Base-by-base conservation (phyloP, 192 early-diverging fungal genomes). In the Coemansia sp. region DNA sequence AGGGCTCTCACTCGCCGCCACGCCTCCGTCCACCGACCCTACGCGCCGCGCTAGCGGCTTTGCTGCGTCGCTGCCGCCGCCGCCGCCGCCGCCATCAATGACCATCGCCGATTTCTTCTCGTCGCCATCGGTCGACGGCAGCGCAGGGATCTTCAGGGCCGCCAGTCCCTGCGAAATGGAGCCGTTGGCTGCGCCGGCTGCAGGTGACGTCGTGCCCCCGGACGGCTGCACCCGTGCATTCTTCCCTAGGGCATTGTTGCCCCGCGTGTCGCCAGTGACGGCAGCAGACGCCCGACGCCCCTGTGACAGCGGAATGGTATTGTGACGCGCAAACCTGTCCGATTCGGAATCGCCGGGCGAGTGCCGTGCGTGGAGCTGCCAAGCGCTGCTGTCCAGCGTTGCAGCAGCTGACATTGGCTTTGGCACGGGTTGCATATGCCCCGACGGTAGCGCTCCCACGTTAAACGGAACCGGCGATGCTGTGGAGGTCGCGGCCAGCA, bases 391-490 rank as follows among this genome's bases (percentile, higher is more conserved):
- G 27, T 38, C 47, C 40, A 50, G 12, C 20, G 52, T 35, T 38
- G 29, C 21, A 31, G 61, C 56, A 51, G 55, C 26, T 42, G 60
- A 41, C 27, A 47, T 37, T n/a, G 44, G 28, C n/a, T 32, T 49
- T 60, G 61, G 47, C 61, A 60, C 61, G 47, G 61, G 62, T 43
- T 53, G 68, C 57, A 72, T 72, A 38, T 29, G 39, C n/a, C 52
- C 53, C 11, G 55, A 14, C 27, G 46, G 41, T n/a, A n/a, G n/a
- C 23, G 33, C 19, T 17, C 34, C 27, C 29, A 37, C 45, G 43
- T 32, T 43, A 20, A 34, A 23, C 20, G 44, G 21, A 19, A 17
- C 21, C 29, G 44, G 44, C 13, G 28, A 19, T 17, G n/a, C 31
- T 16, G 26, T 3, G 11, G 29, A 28, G 10, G 44, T 22, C 44